Percentiles rank a stretch among this genome's conserved stretches.
Conservation (phyloP, 768 basidiomycete species). For the Trametes gibbosa region DNA sequence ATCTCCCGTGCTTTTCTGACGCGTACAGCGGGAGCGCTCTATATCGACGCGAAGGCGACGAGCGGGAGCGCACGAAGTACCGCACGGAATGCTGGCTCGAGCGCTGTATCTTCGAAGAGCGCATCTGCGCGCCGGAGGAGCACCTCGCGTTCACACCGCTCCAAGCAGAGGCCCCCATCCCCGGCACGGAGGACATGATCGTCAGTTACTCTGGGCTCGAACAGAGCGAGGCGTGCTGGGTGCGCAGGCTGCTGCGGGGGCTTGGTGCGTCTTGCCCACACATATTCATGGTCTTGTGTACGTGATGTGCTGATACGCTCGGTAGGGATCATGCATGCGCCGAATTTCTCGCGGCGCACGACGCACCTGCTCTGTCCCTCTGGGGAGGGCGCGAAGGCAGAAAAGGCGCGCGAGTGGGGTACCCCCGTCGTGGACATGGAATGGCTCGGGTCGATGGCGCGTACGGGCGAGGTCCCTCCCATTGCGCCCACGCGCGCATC, state of each 20-base stretch:
- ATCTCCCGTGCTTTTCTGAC: no score
- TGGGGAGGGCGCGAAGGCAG: slow-evolving; percentile 67
- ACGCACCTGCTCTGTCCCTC: slow-evolving; percentile 84
- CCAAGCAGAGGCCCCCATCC: slow-evolving; percentile 52
- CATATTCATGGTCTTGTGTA: background rate
- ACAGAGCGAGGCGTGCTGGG: slow-evolving; percentile 62
- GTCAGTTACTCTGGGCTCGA: slow-evolving; percentile 79
- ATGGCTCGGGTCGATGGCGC: slow-evolving; percentile 67
- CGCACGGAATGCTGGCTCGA: slow-evolving; percentile 96
- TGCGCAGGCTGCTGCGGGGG: slow-evolving; percentile 62
- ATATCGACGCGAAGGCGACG: slow-evolving; percentile 56
- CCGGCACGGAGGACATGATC: slow-evolving; percentile 50
- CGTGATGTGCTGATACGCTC: background rate
- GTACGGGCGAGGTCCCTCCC: slow-evolving; percentile 46
- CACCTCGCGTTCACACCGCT: slow-evolving; percentile 74
- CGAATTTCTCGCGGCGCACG: slow-evolving; percentile 60
- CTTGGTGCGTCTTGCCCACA: slow-evolving; percentile 52
- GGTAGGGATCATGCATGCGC: slow-evolving; percentile 53
- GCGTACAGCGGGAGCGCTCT: slow-evolving; percentile 61
- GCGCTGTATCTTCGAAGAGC: slow-evolving; percentile 72
- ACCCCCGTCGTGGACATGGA: slow-evolving; percentile 66
- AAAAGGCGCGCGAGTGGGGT: slow-evolving; percentile 77
- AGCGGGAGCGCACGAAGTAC: slow-evolving; percentile 47
- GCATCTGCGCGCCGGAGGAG: slow-evolving; percentile 63
- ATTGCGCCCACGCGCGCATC: slow-evolving; percentile 16